Conservation (phyloP, 306 rosid species). For the Begonia masoniana region DNA sequence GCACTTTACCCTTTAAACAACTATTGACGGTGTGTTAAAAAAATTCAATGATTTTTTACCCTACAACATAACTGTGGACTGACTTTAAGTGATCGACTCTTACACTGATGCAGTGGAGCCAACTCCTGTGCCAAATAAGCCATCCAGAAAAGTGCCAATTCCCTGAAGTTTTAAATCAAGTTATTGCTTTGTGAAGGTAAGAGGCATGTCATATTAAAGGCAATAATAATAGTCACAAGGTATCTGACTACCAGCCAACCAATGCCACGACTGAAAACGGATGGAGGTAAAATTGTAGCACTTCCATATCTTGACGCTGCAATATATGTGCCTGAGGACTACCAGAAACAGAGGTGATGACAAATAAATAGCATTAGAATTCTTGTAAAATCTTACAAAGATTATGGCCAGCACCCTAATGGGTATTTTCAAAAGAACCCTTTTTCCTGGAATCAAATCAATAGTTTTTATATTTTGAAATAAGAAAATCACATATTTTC, state of each 20-base stretch:
- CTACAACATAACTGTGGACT: not conserved
- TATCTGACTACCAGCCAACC: constrained; percentile 73
- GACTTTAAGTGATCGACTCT: not conserved
- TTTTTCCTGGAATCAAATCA: too few relatives aligned
- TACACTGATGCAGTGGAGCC: constrained; percentile 88
- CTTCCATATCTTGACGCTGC: constrained; percentile 79
- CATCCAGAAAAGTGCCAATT: constrained; percentile 54
- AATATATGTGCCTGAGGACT: constrained; percentile 75
- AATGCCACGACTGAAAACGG: constrained; percentile 72
- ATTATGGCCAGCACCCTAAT: too few relatives aligned
- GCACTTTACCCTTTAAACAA: too few relatives aligned
- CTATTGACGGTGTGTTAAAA: too few relatives aligned
- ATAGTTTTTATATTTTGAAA: too few relatives aligned
- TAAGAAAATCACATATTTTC: too few relatives aligned
- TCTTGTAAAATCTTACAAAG: too few relatives aligned
- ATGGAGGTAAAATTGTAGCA: constrained; percentile 75
- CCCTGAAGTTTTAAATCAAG: constrained; percentile 34
- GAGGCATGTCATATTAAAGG: too few relatives aligned
- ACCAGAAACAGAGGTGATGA: constrained; percentile 12
- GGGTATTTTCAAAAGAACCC: too few relatives aligned
- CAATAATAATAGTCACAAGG: not conserved
- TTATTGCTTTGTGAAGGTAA: not conserved
- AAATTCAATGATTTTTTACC: too few relatives aligned
- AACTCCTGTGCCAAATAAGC: constrained; percentile 52
- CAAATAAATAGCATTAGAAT: constrained; percentile 1